Base-by-base conservation (phyloP, 2,329 filamentous ascomycete species). In the Colletotrichum chlorophyti region DNA sequence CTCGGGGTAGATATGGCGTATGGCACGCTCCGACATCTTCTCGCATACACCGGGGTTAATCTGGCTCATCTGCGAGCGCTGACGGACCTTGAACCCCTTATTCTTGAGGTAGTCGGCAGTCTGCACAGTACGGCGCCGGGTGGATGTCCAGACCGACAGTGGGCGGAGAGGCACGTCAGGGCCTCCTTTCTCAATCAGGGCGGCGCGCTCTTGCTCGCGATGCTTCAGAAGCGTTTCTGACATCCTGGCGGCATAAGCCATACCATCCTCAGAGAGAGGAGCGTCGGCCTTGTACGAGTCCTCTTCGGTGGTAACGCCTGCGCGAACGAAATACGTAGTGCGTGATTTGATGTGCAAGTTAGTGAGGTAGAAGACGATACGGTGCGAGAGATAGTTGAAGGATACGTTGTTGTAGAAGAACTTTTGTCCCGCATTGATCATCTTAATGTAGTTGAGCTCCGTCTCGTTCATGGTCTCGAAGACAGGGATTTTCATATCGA, bases 281-380 rank as follows among this genome's bases (percentile, higher is more conserved):
- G 91, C 91, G 74, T 99, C 95, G 1, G 91, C 87, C 71, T 95
- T 97, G 83, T 95, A 98, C 9, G 90, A 93, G 66, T 96, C 92
- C 63, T 95, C 91, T 62, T 95, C 91, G n/a, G 85, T 83, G 0
- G 94, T 91, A 6, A 91, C 90, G 32, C 95, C 95, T 47, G 94
- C 89, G 63, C 94, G 86, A 43, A 89, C 93, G 72, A 98, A 98
- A 74, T 96, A 98, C 6, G 93, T 98, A 62, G 91, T 91, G 54
- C 94, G 87, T 45, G 90, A 90, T 74, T 99, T 98, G 80, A 97
- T 97, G 74, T 99, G 95, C 21, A 98, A 81, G 69, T 99, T 99
- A 69, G 97, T 91, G 42, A 99, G 86, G 74, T 98, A 99, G 76
- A 99, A 99, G 53, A 99, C 94, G 65, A 99, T 99, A 60, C 95